Evolutionary conservation across 83 land plant species (phyloP), one percentile per base, ranked within the genome.

Genomic region (Diphasiastrum complanatum): DNA sequence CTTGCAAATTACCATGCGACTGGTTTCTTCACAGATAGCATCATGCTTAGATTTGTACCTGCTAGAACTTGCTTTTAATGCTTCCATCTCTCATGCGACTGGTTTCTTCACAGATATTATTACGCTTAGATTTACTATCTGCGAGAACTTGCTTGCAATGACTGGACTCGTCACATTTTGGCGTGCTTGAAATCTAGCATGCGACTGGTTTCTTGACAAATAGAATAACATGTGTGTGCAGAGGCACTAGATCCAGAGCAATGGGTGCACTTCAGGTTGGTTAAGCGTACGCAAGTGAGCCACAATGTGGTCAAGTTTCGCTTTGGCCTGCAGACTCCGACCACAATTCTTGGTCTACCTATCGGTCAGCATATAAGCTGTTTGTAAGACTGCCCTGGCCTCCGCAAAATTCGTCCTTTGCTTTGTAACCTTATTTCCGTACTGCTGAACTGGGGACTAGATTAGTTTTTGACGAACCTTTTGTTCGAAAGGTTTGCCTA

Each of bases 321-420:
- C 46, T 88, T 92, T 74, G 83, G 79, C 20, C 77, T 92, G 64
- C 85, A 91, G 6, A 83, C 91, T 28, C 96, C 88, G 11, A 75
- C 87, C 6, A 82, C 98, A 25, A 78, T 88, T 11, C 73, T 92
- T 63, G 98, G 98, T 0, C 91, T 92, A 28, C 98, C 98, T 24
- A 85, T 92, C 56, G 98, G 98, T 33, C 98, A 92, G 54, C 98
- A 92, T 60, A 79, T 88, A 53, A 92, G 87, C 55, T 92, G 98
- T 88, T 73, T 68, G 97, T 91, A 63, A 36, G 71, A 37, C 40
- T 52, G 5, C 18, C 33, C 19, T 18, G 25, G 4, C 5, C 30
- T 40, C 37, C 48, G 29, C 38, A 45, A 16, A 1, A 25, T 34
- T 26, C 16, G 5, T 54, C 34, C 54, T 26, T 56, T n/a, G 55